Base-by-base conservation (phyloP, 164 flowering plant genomes). In the Aristolochia contorta region DNA sequence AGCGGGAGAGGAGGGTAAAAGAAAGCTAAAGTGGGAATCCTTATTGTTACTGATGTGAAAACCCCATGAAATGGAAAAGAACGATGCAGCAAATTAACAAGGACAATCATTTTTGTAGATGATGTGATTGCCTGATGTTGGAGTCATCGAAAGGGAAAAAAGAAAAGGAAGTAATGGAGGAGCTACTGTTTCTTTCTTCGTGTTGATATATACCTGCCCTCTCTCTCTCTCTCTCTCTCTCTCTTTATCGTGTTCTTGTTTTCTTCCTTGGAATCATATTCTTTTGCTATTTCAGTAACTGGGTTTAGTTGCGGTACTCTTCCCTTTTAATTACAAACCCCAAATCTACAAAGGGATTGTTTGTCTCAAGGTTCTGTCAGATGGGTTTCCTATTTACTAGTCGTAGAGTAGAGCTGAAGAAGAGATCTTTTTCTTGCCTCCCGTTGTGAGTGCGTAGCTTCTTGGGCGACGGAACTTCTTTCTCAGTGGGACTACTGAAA, bases 21-120 rank as follows among this genome's bases (percentile, higher is more conserved):
- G 55, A 67, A 60, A 63, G 65, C 37, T 48, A 63, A 56, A 67
- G 67, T 59, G 54, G 62, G 49, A 54, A 56, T 49, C 57, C 24
- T 41, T 7, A 50, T 62, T 37, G 43, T 7, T 37, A 3, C 7
- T 70, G 64, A 67, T 63, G 68, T 63, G 65, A 71, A 63, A 67
- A 27, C 67, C 62, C 58, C 56, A 47, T 47, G 43, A 30, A 53
- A 67, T 14, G 46, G 16, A 47, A 54, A 19, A 48, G 52, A 48
- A 19, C n/a, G 52, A 48, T 16, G 52, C n/a, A 48, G 52, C 20
- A 19, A 48, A 37, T 10, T 37, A 32, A 32, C 4, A 32, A 7
- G 43, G 43, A 37, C 62, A 47, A 59, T 59, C 62, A 59, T 59
- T 59, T 20, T 24, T 12, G 53, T 24, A n/a, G 46, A 13, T 48